These are phyloP conservation scores for Fusarium transvaalense DNA, from an alignment of 2,329 filamentous ascomycete species.

Conservation along the genomic window DNA sequence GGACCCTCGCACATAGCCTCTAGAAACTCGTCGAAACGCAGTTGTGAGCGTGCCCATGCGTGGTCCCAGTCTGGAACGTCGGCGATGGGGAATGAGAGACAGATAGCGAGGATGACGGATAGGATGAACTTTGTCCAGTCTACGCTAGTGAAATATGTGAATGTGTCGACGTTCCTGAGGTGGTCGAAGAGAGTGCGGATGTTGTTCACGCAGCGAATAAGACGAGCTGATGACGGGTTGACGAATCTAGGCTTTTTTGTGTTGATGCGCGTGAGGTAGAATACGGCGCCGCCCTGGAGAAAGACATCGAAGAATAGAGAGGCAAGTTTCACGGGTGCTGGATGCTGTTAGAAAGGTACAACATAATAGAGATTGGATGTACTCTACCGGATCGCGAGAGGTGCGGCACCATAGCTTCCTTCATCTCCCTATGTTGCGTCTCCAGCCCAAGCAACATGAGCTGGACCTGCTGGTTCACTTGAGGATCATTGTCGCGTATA, in stretches of 20 bases:
- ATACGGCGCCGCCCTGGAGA: slow-evolving; percentile 56
- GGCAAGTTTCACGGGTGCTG: slow-evolving; percentile 50
- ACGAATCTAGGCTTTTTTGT: slow-evolving; percentile 18
- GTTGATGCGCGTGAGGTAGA: slow-evolving; percentile 40
- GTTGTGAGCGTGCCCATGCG: slow-evolving; percentile 54
- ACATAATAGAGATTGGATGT: too few relatives aligned
- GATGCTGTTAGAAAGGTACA: slow-evolving; percentile 34
- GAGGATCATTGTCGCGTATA: slow-evolving; percentile 46
- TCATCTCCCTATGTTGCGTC: slow-evolving; percentile 59
- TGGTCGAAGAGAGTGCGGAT: slow-evolving; percentile 53
- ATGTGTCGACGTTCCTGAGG: slow-evolving; percentile 49
- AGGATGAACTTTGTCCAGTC: slow-evolving; percentile 61
- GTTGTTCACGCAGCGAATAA: slow-evolving; percentile 44
- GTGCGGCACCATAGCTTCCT: slow-evolving; percentile 52
- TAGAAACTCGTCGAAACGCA: slow-evolving; percentile 58
- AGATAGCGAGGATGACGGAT: slow-evolving; percentile 58
- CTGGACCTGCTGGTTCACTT: slow-evolving; percentile 56
- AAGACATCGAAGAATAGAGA: slow-evolving; percentile 56
- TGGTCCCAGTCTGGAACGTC: slow-evolving; percentile 55
- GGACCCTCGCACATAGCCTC: slow-evolving; percentile 50
- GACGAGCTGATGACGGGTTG: slow-evolving; percentile 34
- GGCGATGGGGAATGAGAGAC: slow-evolving; percentile 60
- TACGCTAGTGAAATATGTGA: slow-evolving; percentile 55
- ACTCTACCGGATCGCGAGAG: slow-evolving; percentile 47
- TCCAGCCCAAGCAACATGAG: slow-evolving; percentile 64